These are phyloP conservation scores for Remersonia thermophila DNA, from an alignment of 2,329 filamentous ascomycete species.

Conservation along the genomic window DNA sequence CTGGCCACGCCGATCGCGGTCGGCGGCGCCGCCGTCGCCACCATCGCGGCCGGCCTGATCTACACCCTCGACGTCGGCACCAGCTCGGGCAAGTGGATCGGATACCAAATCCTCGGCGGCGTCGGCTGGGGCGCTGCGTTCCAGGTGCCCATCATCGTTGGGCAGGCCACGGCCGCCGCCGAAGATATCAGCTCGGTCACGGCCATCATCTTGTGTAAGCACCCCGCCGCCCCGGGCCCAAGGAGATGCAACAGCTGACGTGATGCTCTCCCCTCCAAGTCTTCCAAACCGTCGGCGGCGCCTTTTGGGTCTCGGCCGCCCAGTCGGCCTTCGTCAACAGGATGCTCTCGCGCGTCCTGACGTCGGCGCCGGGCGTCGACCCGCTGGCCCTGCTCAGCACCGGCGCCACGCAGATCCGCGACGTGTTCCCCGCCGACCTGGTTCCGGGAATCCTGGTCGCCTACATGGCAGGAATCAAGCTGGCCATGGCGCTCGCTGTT, in stretches of 20 bases:
- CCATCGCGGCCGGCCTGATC: slow-evolving; percentile 25
- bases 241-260: no score
- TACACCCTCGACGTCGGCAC: slow-evolving; percentile 24
- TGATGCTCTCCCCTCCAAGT: slow-evolving; percentile 16
- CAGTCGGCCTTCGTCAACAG: slow-evolving; percentile 28
- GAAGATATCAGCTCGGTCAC: slow-evolving; percentile 20
- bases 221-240: not conserved
- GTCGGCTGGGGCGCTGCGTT: slow-evolving; percentile 27
- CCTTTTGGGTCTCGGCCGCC: slow-evolving; percentile 31
- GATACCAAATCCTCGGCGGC: slow-evolving; percentile 34
- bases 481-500: slow-evolving; percentile 40
- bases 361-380: slow-evolving; percentile 21
- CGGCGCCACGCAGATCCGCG: slow-evolving; percentile 39
- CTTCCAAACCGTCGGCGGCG: slow-evolving; percentile 32
- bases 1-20: slow-evolving; percentile 26
- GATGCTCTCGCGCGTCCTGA: slow-evolving; percentile 17
- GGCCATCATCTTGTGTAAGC: slow-evolving; percentile 20
- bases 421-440: slow-evolving; percentile 31
- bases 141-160: slow-evolving; percentile 33
- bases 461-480: slow-evolving; percentile 50
- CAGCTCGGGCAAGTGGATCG: slow-evolving; percentile 28
- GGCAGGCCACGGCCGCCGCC: slow-evolving; percentile 21
- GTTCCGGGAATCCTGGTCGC: slow-evolving; percentile 39
- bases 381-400: slow-evolving; percentile 22
- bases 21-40: slow-evolving; percentile 24